Base-by-base conservation (phyloP, 2,329 filamentous ascomycete genomes). In the Fusarium coicis region DNA sequence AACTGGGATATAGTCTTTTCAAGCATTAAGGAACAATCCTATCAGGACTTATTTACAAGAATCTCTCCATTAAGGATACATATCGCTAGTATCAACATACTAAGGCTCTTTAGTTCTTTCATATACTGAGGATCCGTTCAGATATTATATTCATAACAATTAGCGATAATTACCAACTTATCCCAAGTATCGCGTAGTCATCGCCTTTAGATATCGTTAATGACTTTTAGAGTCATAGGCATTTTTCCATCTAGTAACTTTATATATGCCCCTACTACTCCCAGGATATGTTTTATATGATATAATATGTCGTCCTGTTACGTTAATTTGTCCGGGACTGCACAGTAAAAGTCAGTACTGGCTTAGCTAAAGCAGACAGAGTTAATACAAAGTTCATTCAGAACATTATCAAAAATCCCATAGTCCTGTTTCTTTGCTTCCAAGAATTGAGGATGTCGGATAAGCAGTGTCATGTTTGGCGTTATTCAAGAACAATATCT, bases 131-230 rank as follows among this genome's bases (percentile, higher is more conserved):
- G 16, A n/a, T 56, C 6, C 28, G 47, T 46, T 16, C 21, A 7
- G 4, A 36, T 47, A 36, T 2, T 7, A 8, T 63, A 63, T 23
- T 63, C 50, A 36, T 36, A 63, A 10, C 50, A 63, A 34, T 63
- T 63, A 23, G 59, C 59, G 14, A 57, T 63, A 12, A 63, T 63
- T n/a, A 50, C 42, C 36, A 47, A 28, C 14, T n/a, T 56, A 36
- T 63, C 59, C 59, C 42, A 56, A 36, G 50, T 3, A 3, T 47
- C 18, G 6, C 4, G 0, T 10, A 62, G 16, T 2, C 34, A 2
- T 28, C 42, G 50, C 12, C 7, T 56, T 11, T 56, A 18, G 12
- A 63, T 63, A 10, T 63, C 59, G 8, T 3, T 4, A 42, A 63
- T 34, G 28, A 63, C 18, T 15, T 6, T 47, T 30, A 34, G 59